Base-by-base conservation (phyloP, 768 basidiomycete genomes). In the Sutorius australiensis region DNA sequence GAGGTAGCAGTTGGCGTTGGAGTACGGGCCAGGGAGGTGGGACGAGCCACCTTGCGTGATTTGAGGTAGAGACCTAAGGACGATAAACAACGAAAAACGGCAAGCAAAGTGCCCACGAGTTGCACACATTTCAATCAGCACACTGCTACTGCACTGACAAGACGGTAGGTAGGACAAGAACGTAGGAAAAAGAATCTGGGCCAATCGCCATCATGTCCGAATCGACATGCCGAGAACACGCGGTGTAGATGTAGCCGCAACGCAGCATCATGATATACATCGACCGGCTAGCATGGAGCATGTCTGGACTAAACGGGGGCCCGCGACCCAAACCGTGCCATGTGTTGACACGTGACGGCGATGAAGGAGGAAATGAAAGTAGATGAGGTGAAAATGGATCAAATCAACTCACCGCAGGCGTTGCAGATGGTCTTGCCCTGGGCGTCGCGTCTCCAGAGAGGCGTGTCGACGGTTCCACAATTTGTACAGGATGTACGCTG, bases 401-500 rank as follows among this genome's bases (percentile, higher is more conserved):
- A 57, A 58, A 66, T 58, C 52, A 36, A 80, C 89, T 80, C 68
- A 92, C 91, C 92, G 71, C 92, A 93, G 47, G 89, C 87, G 70
- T 93, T 93, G 76, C 92, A 94, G 65, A 93, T 81, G 45, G 85
- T 80, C 69, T 87, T 89, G 53, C 91, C 92, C 61, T 88, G 83
- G 40, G 78, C 74, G 67, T 89, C 89, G 61, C 90, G 80, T 61
- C 90, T 76, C 92, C 92, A 93, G 27, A 92, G 80, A 33, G 91
- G 90, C 51, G 89, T 91, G 57, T 82, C 79, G 6, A 78, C 74
- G n/a, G 87, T 86, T 16, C 83, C 83, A 71, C 92, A 90, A 69
- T 88, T 89, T 36, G 82, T 76, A 67, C 88, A 90, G 51, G 65
- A 60, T 7, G 65, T 67, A 31, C 78, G 76, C 42, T 76, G 73